Percentiles rank a stretch among this genome's conserved stretches.
Conservation (phyloP, 805 yeast species). For the Saturnispora dispora region DNA sequence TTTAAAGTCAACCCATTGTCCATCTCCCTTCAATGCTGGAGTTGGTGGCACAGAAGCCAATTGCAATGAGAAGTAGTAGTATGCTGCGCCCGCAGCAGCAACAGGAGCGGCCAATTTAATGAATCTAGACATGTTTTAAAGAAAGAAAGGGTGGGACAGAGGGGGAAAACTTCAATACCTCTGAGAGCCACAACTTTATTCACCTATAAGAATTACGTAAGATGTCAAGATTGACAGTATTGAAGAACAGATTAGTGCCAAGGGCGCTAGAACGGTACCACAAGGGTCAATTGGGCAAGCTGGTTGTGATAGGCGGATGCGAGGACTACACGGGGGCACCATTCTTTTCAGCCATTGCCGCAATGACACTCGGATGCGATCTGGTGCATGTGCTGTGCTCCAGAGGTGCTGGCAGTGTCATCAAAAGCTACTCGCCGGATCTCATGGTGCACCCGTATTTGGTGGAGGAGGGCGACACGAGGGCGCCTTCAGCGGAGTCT, state of each 20-base stretch:
- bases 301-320: constrained; percentile 87
- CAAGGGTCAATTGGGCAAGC: constrained; percentile 86
- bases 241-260: constrained; percentile 56
- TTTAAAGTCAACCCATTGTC: constrained; percentile 65
- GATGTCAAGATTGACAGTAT: constrained; percentile 12
- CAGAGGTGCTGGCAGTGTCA: constrained; percentile 62
- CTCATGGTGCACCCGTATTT: constrained; percentile 94
- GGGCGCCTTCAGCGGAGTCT: constrained; percentile 33
- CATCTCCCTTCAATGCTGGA: constrained; percentile 51
- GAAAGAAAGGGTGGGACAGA: not conserved
- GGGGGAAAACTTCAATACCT: not conserved
- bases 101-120: constrained; percentile 18
- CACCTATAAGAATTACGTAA: not conserved
- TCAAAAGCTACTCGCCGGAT: constrained; percentile 85
- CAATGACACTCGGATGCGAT: constrained; percentile 81
- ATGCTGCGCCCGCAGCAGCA: constrained; percentile 35
- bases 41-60: constrained; percentile 21
- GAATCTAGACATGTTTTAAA: constrained; percentile 7
- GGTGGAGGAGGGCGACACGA: constrained; percentile 30
- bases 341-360: constrained; percentile 77
- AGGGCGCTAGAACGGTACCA: constrained; percentile 65
- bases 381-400: constrained; percentile 88
- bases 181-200: not conserved
- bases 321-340: constrained; percentile 98
- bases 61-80: constrained; percentile 23